Conservation (phyloP, 2,329 filamentous ascomycete genomes). For the Pseudogymnoascus sp. region DNA sequence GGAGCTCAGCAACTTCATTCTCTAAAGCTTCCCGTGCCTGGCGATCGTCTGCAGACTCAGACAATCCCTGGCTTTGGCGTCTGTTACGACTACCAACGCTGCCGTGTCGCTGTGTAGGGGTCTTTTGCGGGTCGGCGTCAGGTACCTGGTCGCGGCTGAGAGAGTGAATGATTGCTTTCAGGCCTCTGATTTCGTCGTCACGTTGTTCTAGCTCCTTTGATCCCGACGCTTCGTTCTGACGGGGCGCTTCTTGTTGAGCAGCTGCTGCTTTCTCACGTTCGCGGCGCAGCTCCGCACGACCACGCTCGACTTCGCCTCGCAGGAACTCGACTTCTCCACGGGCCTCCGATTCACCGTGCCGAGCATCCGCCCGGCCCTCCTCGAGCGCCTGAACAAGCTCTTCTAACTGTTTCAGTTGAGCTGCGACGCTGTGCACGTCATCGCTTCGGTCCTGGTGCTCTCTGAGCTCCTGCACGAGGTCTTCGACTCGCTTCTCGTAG, state of each 20-base stretch:
- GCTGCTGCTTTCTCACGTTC: constrained; percentile 78
- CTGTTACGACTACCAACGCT: constrained; percentile 13
- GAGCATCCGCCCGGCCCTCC: constrained; percentile 90
- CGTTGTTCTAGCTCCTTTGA: constrained; percentile 83
- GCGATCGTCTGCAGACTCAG: constrained; percentile 49
- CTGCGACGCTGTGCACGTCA: constrained; percentile 85
- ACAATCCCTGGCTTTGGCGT: constrained; percentile 38
- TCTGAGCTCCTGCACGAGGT: constrained; percentile 73
- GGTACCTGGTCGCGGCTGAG: constrained; percentile 67
- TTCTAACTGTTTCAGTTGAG: constrained; percentile 89
- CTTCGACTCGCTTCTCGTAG: constrained; percentile 88
- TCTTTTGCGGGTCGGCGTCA: constrained; percentile 27
- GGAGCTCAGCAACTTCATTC: constrained; percentile 72
- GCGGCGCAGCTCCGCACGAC: constrained; percentile 76
- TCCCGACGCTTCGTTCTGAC: constrained; percentile 37
- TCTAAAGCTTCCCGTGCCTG: constrained; percentile 64
- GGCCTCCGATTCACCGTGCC: constrained; percentile 90
- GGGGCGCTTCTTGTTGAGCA: constrained; percentile 44
- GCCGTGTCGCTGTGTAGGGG: constrained; percentile 24
- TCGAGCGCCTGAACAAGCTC: constrained; percentile 95
- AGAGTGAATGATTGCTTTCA: constrained; percentile 97
- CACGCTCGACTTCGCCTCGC: constrained; percentile 87
- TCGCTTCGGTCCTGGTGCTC: constrained; percentile 77
- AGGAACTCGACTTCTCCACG: constrained; percentile 94
- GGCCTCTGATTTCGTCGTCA: constrained; percentile 91